Evolutionary conservation across 768 basidiomycete genomes (phyloP).

Genomic region (Tricholoma furcatifolium): DNA sequence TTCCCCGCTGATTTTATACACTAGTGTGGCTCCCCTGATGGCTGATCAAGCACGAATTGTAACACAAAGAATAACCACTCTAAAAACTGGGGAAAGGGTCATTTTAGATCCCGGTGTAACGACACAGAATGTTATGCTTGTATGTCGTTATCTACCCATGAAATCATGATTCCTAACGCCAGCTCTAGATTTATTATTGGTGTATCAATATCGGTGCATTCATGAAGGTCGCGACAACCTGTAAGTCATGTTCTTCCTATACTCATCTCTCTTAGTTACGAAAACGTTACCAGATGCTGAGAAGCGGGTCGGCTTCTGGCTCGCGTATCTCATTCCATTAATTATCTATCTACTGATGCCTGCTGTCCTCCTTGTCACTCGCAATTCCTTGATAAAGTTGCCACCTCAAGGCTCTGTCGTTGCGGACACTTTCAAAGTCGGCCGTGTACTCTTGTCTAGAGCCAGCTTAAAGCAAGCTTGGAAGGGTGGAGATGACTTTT

Average conservation of each 20-base stretch:
- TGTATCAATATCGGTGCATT: constrained; percentile 17
- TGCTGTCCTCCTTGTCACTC: constrained; percentile 26
- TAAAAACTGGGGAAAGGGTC: constrained; percentile 15
- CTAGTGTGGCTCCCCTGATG: constrained; percentile 18
- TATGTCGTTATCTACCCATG: background rate
- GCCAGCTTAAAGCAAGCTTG: constrained; percentile 14
- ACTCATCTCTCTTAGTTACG: background rate
- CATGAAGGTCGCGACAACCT: constrained; percentile 14
- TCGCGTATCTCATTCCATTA: constrained; percentile 22
- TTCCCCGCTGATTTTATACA: background rate
- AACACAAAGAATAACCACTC: constrained; percentile 7
- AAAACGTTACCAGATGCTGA: constrained; percentile 13
- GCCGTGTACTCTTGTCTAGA: constrained; percentile 13
- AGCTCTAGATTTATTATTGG: constrained; percentile 15
- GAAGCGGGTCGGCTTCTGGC: constrained; percentile 24
- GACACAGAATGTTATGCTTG: constrained; percentile 17
- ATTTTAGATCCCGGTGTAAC: constrained; percentile 18
- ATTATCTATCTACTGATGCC: constrained; percentile 31
- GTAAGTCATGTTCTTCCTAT: background rate
- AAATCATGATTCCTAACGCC: background rate
- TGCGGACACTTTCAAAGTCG: constrained; percentile 23
- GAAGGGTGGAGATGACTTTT: constrained; percentile 25
- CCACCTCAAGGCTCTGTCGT: constrained; percentile 36
- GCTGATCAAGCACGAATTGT: constrained; percentile 15
- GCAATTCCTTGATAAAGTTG: constrained; percentile 24